Conservation (phyloP, 805 yeast genomes). For the Pichia kluyveri region DNA sequence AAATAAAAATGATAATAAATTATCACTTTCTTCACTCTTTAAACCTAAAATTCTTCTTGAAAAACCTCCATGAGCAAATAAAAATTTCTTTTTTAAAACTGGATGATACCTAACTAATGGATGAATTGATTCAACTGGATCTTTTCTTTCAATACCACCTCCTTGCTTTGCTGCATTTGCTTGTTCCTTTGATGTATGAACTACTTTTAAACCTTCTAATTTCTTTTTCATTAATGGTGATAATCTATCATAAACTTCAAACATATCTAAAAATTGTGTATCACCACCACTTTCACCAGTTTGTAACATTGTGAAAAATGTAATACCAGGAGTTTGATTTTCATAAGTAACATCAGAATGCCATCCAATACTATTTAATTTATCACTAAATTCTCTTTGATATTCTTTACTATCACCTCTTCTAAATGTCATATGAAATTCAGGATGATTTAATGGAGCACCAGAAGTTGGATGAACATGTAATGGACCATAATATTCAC, state of each 20-base stretch:
- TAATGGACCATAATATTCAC: slow-evolving; percentile 57
- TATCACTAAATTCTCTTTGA: slow-evolving; percentile 27
- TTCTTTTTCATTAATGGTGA: slow-evolving; percentile 57
- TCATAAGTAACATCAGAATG: slow-evolving; percentile 74
- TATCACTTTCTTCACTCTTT: slow-evolving; percentile 62
- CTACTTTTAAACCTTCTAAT: slow-evolving; percentile 52
- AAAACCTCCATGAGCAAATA: slow-evolving; percentile 51
- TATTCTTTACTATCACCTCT: slow-evolving; percentile 32
- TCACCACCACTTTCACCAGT: slow-evolving; percentile 63
- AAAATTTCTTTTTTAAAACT: slow-evolving; percentile 52
- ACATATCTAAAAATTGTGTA: slow-evolving; percentile 65
- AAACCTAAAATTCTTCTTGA: slow-evolving; percentile 61
- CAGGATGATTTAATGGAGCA: slow-evolving; percentile 50
- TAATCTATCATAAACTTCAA: slow-evolving; percentile 62
- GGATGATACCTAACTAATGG: slow-evolving; percentile 70
- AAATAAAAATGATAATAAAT: slow-evolving; percentile 47
- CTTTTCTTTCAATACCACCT: slow-evolving; percentile 63
- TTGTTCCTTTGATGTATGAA: slow-evolving; percentile 66
- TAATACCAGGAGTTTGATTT: slow-evolving; percentile 62
- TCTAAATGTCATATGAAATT: slow-evolving; percentile 55
- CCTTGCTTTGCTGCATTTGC: slow-evolving; percentile 43
- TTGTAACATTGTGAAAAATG: slow-evolving; percentile 58
- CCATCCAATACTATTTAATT: slow-evolving; percentile 40
- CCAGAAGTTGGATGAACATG: slow-evolving; percentile 75
- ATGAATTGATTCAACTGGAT: slow-evolving; percentile 52